These are phyloP conservation scores for Talaromyces atroroseus DNA, from an alignment of 2,329 filamentous ascomycete genomes.

Conservation along the genomic window DNA sequence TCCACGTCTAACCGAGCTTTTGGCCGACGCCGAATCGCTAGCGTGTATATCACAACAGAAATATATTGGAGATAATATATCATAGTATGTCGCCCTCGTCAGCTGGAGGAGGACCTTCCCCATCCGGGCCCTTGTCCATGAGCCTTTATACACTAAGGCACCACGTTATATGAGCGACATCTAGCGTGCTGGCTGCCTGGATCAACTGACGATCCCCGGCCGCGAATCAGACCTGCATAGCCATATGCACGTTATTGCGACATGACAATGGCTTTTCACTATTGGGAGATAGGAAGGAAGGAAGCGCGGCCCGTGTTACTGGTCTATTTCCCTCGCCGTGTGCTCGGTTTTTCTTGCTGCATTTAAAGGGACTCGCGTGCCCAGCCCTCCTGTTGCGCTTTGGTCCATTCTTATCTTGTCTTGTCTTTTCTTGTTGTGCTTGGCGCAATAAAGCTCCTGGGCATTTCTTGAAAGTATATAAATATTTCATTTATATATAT, in stretches of 20 bases:
- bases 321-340: background rate
- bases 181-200: background rate
- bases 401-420: background rate
- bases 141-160: background rate
- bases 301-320: background rate
- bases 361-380: background rate
- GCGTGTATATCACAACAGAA: too few relatives aligned
- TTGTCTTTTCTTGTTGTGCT: background rate
- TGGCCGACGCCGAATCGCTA: background rate
- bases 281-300: background rate
- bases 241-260: background rate
- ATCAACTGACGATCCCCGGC: background rate
- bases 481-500: background rate
- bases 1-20: background rate
- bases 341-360: background rate
- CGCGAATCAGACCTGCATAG: background rate
- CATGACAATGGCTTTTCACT: background rate
- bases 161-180: too few relatives aligned
- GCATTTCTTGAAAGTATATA: background rate
- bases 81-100: too few relatives aligned
- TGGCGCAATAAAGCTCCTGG: background rate
- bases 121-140: background rate
- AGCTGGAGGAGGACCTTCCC: background rate
- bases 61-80: too few relatives aligned
- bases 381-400: background rate